Evolutionary conservation across 179 eudicot genomes (phyloP), one percentile per base, ranked within the genome.

Genomic region (Camellia oleifera): DNA sequence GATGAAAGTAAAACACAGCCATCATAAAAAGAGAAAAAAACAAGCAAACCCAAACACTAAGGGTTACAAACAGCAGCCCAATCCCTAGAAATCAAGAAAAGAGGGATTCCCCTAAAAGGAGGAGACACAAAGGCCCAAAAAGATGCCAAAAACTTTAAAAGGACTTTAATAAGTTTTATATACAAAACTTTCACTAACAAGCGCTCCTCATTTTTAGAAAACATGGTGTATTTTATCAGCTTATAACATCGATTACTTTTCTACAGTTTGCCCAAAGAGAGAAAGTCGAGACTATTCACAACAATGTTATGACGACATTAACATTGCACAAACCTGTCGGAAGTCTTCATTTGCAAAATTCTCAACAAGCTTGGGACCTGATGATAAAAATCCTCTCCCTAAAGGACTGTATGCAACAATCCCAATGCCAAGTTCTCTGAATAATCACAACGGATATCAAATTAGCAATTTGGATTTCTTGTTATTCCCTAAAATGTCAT

Each of bases 341-440:
- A 14, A 77, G 77, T 90, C 93, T 7, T 42, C 75, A 53, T 83
- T 50, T 12, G 85, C 3, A 15, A 81, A 80, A 81, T 68, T 79
- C 23, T 90, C 90, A 9, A 79, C 23, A 77, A 90, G 23, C 67
- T 87, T 85, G 53, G 89, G 86, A 80, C 93, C 93, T 4, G 84
- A 81, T 10, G 90, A 76, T 18, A 90, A 74, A 79, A 88, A 90
- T 13, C 93, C 93, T 46, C 89, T 82, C 8, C 91, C 93, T 2
- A 90, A 78, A 18, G 93, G 93, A 78, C 93, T 87, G 76, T 87
- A 90, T 61, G 88, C 79, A 15, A 90, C 90, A 46, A 90, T 90
- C 65, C 93, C 93, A 72, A 88, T 89, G 13, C 90, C 92, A 13
- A 86, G 92, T 72, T 88, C 92, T 81, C 91, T 90, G 40, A 11